Evolutionary conservation across 129 eudicot genomes (phyloP), one percentile per base, ranked within the genome.

Genomic region (Helianthus tuberosus): DNA sequence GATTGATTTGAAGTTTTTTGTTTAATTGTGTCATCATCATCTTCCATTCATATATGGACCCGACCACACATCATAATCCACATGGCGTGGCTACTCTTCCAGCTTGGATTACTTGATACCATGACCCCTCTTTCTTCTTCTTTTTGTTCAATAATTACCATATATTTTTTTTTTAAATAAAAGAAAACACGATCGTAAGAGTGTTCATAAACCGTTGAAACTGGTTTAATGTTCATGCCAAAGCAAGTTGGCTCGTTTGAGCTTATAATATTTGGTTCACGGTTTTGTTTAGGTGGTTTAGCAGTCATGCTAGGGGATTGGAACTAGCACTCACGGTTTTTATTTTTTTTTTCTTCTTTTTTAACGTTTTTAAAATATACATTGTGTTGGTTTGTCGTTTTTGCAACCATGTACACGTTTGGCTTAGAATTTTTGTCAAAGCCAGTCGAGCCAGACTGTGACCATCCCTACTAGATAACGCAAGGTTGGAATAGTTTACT

Each of bases 11-110:
- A 47, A 64, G 64, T 41, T 69, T 77, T 73, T 74, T 79, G 66
- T 79, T 59, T 59, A 57, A 57, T 76, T 85, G 80, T 80, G 80
- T 74, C 82, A 83, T 64, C 39, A 5, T 59, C 77, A 65, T 72
- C 82, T n/a, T n/a, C n/a, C n/a, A n/a, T n/a, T n/a, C 70, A 65
- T 49, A 51, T 20, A 81, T 58, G 86, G 87, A 80, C 92, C 98
- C 89, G 82, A 81, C 90, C 80, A 69, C 66, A 75, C 77, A 87
- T 87, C 89, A 83, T 80, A 76, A 88, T 86, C 91, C 94, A 89
- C 94, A 92, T 87, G 98, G 88, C 80, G 71, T 76, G 84, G 83
- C 27, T 51, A 83, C 84, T 49, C 81, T 87, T 84, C 84, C 84
- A 86, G 85, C 85, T 94, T 85, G 84, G 85, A 74, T 65, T 84